These are phyloP conservation scores for Ogataea pilisensis DNA, from an alignment of 805 yeast species.

Conservation along the genomic window DNA sequence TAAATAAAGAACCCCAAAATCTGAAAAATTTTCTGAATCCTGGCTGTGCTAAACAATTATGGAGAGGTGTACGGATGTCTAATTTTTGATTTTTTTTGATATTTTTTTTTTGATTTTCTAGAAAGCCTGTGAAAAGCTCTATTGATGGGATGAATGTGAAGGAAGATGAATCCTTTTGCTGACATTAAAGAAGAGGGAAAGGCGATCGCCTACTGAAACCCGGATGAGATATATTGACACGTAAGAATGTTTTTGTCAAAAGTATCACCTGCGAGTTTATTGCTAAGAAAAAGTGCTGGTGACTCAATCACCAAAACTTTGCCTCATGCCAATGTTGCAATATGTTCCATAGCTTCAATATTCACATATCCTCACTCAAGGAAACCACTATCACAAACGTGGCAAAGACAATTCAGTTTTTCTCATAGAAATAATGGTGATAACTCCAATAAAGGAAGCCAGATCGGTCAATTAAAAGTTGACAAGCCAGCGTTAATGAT, in stretches of 20 bases:
- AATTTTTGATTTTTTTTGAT: neutral
- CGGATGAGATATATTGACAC: no score
- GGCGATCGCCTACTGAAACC: no score
- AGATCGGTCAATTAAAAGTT: constrained; percentile 37
- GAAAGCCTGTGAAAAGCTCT: no score
- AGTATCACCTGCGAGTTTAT: neutral
- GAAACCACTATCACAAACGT: constrained; percentile 5
- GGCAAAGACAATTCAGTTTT: constrained; percentile 10
- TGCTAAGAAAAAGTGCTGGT: neutral
- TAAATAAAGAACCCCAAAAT: no score
- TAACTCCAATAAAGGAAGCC: neutral
- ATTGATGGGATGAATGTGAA: no score
- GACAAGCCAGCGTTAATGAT: constrained; percentile 81
- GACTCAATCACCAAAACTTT: neutral
- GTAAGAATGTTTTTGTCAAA: neutral
- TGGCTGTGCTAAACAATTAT: neutral
- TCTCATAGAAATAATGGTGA: neutral
- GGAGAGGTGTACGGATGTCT: neutral
- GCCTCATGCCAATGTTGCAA: neutral
- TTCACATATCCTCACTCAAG: neutral
- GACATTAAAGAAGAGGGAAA: no score
- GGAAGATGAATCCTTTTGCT: no score
- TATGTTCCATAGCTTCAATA: neutral
- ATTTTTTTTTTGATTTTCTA: neutral
- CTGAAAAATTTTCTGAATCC: neutral